Evolutionary conservation across 2,329 filamentous ascomycete species (phyloP).

Genomic region (Trichoderma koningii): DNA sequence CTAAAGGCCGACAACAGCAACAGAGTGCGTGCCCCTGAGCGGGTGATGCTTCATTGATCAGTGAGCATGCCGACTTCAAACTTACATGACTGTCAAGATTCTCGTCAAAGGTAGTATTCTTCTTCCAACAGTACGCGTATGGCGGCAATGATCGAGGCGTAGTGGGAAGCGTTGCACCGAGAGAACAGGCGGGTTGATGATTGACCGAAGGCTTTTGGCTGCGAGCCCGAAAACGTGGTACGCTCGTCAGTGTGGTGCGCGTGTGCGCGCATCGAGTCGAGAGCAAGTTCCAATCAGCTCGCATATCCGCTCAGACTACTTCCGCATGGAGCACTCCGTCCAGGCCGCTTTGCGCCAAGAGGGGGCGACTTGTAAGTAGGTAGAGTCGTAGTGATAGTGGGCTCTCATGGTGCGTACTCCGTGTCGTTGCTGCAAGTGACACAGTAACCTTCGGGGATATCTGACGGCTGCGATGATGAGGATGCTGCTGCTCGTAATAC

Average conservation of each 20-base stretch:
- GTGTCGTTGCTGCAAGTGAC: constrained; percentile 2
- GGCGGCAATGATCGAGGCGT: background rate
- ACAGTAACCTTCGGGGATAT: constrained; percentile 17
- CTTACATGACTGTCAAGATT: too few species aligned
- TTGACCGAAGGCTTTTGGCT: constrained; percentile 8
- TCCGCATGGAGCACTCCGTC: constrained; percentile 23
- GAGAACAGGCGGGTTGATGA: constrained; percentile 17
- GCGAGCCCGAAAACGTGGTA: constrained; percentile 17
- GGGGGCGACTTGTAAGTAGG: background rate
- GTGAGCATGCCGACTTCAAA: background rate
- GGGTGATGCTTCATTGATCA: background rate
- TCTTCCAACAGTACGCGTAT: background rate
- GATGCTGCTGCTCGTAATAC: background rate
- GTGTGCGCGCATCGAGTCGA: background rate
- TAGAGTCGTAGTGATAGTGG: constrained; percentile 13
- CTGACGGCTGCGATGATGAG: constrained; percentile 2
- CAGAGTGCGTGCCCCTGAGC: background rate
- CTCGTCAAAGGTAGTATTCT: background rate
- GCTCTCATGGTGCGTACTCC: constrained; percentile 1
- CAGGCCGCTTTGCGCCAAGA: constrained; percentile 8
- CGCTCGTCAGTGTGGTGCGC: constrained; percentile 7
- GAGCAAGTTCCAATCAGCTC: constrained; percentile 3
- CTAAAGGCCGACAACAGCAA: constrained; percentile 13
- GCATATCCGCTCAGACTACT: constrained; percentile 23
- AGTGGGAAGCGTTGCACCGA: background rate